Base-by-base conservation (phyloP, 495 filamentous ascomycete species). In the Aspergillus diversus region DNA sequence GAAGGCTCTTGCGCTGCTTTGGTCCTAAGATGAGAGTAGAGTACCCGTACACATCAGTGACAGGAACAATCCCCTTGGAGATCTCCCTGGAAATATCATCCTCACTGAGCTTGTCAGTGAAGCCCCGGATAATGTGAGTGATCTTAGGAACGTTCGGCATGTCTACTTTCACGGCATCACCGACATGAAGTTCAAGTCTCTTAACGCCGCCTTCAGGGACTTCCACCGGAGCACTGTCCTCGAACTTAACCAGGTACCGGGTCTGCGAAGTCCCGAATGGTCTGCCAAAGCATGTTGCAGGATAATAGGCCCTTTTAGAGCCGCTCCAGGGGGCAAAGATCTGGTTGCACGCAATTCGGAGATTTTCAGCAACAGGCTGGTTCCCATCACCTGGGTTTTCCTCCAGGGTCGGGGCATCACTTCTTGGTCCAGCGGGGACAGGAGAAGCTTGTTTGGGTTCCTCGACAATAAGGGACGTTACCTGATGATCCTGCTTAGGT, bases 141-240 rank as follows among this genome's bases (percentile, higher is more conserved):
- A 80, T 70, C 46, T 77, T 82, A 7, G 80, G 80, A 34, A 79
- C 65, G 57, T 73, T 75, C 5, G 64, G 73, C 66, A 80, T 77
- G 32, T 84, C 81, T 9, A 85, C 76, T 63, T 85, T 85, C 46
- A 84, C 80, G 5, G 65, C 72, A 68, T 85, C 83, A 31, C 82
- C 83, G 37, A 77, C 55, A 4, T 71, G 73, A 35, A 85, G 68
- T 57, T 85, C 80, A 33, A 85, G 67, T 51, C 79, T 67, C 57
- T 83, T 83, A 7, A 85, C 75, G 11, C 63, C 65, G 33, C 74
- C 75, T 42, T 73, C 70, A 0, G 73, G 69, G 5, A 83, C 77
- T 53, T 84, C 80, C 50, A 80, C 63, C 7, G 73, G 75, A 33
- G 61, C 53, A 54, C 76, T 80, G 49, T 79, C 78, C 56, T 83